Conservation (phyloP, 306 rosid genomes). For the Fragaria ananassa region DNA sequence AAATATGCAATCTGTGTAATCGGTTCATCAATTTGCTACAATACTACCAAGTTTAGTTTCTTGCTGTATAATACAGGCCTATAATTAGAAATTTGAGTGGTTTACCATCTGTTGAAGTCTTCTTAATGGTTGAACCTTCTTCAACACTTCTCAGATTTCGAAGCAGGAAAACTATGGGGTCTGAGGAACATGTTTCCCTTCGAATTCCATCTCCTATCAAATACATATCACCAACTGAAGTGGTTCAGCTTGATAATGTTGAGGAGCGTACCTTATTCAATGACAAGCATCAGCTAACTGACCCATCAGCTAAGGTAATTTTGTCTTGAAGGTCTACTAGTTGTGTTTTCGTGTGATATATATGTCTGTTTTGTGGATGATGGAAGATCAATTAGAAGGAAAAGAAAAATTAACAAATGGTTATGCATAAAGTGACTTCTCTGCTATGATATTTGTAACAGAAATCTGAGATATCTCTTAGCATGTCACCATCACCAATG, state of each 20-base stretch:
- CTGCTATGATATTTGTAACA: slow-evolving; percentile 17
- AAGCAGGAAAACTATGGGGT: slow-evolving; percentile 24
- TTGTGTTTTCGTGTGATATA: neutral
- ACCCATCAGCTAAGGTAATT: slow-evolving; percentile 42
- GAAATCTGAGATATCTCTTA: slow-evolving; percentile 52
- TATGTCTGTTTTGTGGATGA: neutral
- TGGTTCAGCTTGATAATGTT: slow-evolving; percentile 46
- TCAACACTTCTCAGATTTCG: slow-evolving; percentile 38
- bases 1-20: neutral
- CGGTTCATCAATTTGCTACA: neutral
- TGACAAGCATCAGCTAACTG: slow-evolving; percentile 20
- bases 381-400: neutral
- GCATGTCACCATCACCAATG: slow-evolving; percentile 65
- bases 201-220: slow-evolving; percentile 55
- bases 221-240: slow-evolving; percentile 45
- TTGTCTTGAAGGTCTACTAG: neutral
- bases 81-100: neutral
- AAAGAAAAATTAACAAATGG: neutral
- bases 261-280: slow-evolving; percentile 5
- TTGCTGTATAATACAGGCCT: neutral
- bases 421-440: neutral
- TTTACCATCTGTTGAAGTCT: neutral
- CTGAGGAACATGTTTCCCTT: slow-evolving; percentile 21
- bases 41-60: neutral
- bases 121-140: neutral